A percentile compares a stretch with the other conserved stretches of the same genome.
Evolutionary conservation across 2,329 filamentous ascomycete species (phyloP).

Genomic region (Graphiopsis chlorocephala): DNA sequence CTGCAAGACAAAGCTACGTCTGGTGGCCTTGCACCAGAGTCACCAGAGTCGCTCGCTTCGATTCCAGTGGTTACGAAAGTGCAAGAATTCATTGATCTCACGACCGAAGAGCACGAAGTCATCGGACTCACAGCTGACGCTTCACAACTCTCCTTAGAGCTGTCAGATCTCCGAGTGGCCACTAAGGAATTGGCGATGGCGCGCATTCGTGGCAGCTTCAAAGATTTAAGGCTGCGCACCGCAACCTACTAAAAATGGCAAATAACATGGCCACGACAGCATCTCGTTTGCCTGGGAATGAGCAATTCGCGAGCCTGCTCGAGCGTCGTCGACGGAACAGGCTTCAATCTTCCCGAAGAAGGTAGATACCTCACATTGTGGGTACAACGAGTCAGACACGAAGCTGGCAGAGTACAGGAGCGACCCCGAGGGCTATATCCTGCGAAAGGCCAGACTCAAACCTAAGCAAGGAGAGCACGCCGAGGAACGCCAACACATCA

Average conservation of each 20-base stretch:
- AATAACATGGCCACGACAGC: background rate
- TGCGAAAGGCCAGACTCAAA: background rate
- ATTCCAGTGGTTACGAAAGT: background rate
- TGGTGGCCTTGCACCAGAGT: background rate
- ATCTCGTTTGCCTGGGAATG: background rate
- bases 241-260: background rate
- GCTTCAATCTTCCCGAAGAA: background rate
- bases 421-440: background rate
- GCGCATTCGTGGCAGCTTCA: background rate
- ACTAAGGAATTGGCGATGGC: background rate
- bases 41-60: background rate
- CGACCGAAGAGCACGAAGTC: background rate
- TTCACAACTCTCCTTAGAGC: background rate
- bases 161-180: background rate
- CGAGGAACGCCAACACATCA: background rate
- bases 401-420: background rate
- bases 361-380: background rate
- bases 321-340: background rate
- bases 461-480: background rate
- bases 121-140: background rate
- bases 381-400: conserved; percentile 4
- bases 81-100: background rate
- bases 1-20: background rate
- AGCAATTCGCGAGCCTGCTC: background rate
- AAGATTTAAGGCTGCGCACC: background rate